Conservation (phyloP, 352 stramenopile genomes). For the Phytophthora crassamura region DNA sequence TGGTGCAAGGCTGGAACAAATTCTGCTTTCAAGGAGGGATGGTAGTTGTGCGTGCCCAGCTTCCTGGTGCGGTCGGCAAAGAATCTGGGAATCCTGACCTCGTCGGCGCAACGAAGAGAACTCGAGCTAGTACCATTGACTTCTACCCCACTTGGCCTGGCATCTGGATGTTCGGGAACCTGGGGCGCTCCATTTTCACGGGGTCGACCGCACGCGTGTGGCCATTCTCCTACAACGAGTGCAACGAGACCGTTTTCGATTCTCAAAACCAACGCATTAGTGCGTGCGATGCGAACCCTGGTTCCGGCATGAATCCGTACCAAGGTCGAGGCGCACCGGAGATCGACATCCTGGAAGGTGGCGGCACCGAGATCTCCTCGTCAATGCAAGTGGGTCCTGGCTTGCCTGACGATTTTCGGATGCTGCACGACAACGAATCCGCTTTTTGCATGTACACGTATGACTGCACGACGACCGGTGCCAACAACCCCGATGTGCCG, state of each 20-base stretch:
- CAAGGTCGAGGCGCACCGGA: slow-evolving; percentile 90
- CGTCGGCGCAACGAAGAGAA: slow-evolving; percentile 31
- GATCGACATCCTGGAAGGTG: slow-evolving; percentile 28
- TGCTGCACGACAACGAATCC: slow-evolving; percentile 26
- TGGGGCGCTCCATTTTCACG: slow-evolving; percentile 94
- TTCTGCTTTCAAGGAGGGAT: slow-evolving; percentile 91
- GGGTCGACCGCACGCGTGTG: slow-evolving; percentile 91
- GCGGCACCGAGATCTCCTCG: slow-evolving; percentile 21
- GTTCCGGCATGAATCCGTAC: slow-evolving; percentile 89
- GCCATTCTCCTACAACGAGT: slow-evolving; percentile 95
- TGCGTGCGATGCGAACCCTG: slow-evolving; percentile 90
- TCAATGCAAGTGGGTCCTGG: slow-evolving; percentile 70
- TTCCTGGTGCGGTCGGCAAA: slow-evolving; percentile 78
- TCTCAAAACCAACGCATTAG: slow-evolving; percentile 73
- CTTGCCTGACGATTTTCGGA: slow-evolving; percentile 58
- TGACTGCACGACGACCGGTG: slow-evolving; percentile 35
- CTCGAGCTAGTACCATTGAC: slow-evolving; percentile 20
- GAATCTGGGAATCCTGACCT: slow-evolving; percentile 47
- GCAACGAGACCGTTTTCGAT: slow-evolving; percentile 68
- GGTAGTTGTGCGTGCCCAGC: slow-evolving; percentile 82
- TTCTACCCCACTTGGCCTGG: slow-evolving; percentile 44
- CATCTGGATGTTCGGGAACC: slow-evolving; percentile 72
- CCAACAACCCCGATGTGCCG: slow-evolving; percentile 50
- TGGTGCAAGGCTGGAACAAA: slow-evolving; percentile 54
- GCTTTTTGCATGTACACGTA: slow-evolving; percentile 16